Evolutionary conservation across 805 yeast genomes (phyloP), one percentile per base, ranked within the genome.

Genomic region (Ogataea henricii): DNA sequence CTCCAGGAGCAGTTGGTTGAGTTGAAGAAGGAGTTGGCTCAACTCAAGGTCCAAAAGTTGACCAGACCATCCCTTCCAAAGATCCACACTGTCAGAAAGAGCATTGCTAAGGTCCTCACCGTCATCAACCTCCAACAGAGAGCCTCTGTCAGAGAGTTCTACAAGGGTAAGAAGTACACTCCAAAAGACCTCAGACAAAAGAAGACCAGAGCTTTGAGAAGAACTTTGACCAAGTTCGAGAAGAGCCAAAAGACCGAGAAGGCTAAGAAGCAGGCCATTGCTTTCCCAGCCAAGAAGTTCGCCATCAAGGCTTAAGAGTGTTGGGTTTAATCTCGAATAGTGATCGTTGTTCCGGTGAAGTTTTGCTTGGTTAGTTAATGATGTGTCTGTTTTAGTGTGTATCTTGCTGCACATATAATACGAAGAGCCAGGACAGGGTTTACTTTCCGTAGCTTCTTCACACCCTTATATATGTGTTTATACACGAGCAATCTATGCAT

Each of bases 121-220:
- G 80, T 92, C 79, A 89, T 92, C 81, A 91, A 88, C 91, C 83
- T 85, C 69, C 89, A 87, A 82, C 96, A 90, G 80, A 90, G 99
- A 81, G 90, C 86, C 64, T 83, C 85, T 66, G 96, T 89, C 73
- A 89, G 89, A 78, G 94, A 86, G 72, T 86, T 88, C 83, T 91
- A 91, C 92, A 82, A 83, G 64, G 94, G 90, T 75, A 86, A 88
- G 85, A 91, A 89, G 80, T 87, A 83, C 85, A 81, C 83, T 76
- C 98, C 99, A 82, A 91, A 92, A 83, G 97, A 91, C 76, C 84
- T 94, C 80, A 92, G 98, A 82, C 96, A 90, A 68, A 94, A 94
- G 92, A 89, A 94, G 87, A 94, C 99, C 78, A 92, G 98, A 86
- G 98, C 99, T 76, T 79, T 92, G 78, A 92, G 99, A 88, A 88